Percentiles rank a stretch among this genome's conserved stretches.
phyloP scores from a whole-genome alignment of 768 basidiomycete species.

The Pisolithus tinctorius region DNA sequence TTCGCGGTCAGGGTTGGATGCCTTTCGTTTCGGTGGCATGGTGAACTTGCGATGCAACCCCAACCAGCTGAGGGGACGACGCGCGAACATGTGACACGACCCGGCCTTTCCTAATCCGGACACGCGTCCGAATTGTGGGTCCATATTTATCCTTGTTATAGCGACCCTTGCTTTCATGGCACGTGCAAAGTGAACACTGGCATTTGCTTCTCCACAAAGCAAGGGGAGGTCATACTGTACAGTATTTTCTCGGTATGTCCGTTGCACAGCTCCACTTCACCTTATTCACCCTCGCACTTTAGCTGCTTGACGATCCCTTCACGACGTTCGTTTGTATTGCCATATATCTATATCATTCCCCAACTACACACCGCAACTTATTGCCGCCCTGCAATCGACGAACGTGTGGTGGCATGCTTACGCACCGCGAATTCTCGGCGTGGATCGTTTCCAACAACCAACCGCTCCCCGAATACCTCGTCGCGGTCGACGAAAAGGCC shows the following conservation, averaged over 20 bases:
- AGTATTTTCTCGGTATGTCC: constrained; percentile 4
- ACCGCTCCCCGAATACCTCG: constrained; percentile 49
- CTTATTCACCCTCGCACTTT: not conserved
- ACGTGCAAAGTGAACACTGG: constrained; percentile 7
- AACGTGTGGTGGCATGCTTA: constrained; percentile 33
- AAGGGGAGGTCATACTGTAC: constrained; percentile 1
- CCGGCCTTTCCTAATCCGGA: constrained; percentile 3
- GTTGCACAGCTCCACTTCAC: not conserved
- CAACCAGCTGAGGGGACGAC: not conserved
- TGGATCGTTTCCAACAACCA: constrained; percentile 55
- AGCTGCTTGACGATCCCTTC: not conserved
- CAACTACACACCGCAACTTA: constrained; percentile 3
- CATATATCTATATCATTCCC: not conserved
- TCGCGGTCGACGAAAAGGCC: constrained; percentile 37
- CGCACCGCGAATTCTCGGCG: constrained; percentile 57
- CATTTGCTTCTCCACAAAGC: constrained; percentile 3
- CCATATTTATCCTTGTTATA: constrained; percentile 8
- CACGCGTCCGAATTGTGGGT: constrained; percentile 7
- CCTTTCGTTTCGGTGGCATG: constrained; percentile 28
- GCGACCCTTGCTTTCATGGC: not conserved
- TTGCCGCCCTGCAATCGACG: not conserved
- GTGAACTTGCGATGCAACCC: not conserved
- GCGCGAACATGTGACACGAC: constrained; percentile 1
- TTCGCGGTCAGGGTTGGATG: constrained; percentile 23
- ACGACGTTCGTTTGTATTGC: constrained; percentile 2